These are phyloP conservation scores for Aspergillus sp. DNA, from an alignment of 2,329 filamentous ascomycete genomes.

Conservation along the genomic window DNA sequence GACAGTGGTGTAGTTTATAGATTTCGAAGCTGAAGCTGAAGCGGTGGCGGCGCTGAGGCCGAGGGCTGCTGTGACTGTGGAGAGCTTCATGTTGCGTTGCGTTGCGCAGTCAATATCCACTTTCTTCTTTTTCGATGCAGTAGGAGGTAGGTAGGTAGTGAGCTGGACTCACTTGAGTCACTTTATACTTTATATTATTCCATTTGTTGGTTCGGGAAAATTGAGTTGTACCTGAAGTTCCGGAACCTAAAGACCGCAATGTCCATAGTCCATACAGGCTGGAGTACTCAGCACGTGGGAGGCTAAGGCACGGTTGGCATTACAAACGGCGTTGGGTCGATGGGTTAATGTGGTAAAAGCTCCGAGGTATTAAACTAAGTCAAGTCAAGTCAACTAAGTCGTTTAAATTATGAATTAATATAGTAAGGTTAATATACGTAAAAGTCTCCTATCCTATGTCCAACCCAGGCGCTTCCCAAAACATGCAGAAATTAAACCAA, in stretches of 20 bases:
- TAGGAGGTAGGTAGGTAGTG: no score
- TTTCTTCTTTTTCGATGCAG: not conserved
- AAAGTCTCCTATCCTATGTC: constrained; percentile 22
- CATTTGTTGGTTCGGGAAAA: not conserved
- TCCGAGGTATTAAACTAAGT: not conserved
- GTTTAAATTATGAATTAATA: constrained; percentile 14
- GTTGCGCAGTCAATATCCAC: not conserved
- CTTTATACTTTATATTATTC: not conserved
- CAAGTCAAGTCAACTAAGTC: constrained; percentile 13
- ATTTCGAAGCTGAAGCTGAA: constrained; percentile 21
- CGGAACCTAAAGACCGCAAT: no score
- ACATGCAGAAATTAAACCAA: constrained; percentile 13
- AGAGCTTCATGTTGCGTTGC: constrained; percentile 46
- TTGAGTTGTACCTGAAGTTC: not conserved
- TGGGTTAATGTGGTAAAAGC: not conserved
- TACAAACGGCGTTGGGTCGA: not conserved
- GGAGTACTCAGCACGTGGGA: not conserved
- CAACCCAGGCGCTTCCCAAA: constrained; percentile 25
- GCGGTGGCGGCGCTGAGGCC: constrained; percentile 76
- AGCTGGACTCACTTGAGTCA: not conserved
- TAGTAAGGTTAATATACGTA: constrained; percentile 23
- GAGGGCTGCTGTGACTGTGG: constrained; percentile 68
- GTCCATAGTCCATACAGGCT: not conserved
- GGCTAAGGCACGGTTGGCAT: not conserved
- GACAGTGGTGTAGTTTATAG: constrained; percentile 42